phyloP scores from a whole-genome alignment of 2,329 filamentous ascomycete genomes.

The Aspergillus clavatus region DNA sequence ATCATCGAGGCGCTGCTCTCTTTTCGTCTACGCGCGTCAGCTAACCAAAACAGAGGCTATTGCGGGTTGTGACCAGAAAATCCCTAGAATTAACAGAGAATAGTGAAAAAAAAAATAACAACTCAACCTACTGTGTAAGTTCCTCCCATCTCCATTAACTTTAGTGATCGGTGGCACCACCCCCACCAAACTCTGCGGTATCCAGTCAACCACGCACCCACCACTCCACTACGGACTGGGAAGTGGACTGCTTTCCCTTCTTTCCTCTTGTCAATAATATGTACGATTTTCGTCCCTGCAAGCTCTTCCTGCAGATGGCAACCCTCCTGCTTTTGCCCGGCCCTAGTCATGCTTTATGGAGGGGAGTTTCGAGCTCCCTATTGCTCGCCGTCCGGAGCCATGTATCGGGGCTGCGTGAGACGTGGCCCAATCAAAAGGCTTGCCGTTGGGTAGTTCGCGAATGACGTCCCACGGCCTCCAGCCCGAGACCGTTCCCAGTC shows the following conservation, averaged over 20 bases:
- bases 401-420: constrained; percentile 31
- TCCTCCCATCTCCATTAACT: no score
- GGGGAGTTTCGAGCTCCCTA: constrained; percentile 15
- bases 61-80: constrained; percentile 3
- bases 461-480: constrained; percentile 25
- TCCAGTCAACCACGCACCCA: constrained; percentile 17
- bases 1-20: neutral
- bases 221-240: neutral
- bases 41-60: neutral
- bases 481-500: constrained; percentile 22
- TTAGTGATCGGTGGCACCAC: constrained; percentile 23
- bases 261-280: constrained; percentile 21
- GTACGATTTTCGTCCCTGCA: constrained; percentile 25
- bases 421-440: constrained; percentile 39
- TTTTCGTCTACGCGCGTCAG: neutral
- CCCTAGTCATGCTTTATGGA: constrained; percentile 23
- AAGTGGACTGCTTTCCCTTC: constrained; percentile 16
- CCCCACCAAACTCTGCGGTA: constrained; percentile 20
- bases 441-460: constrained; percentile 30
- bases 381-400: constrained; percentile 22
- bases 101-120: constrained; percentile 12
- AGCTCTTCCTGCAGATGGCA: constrained; percentile 26
- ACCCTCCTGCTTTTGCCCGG: constrained; percentile 24
- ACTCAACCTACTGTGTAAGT: no score
- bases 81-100: no score